Percentiles rank a stretch among this genome's conserved stretches.
These are phyloP conservation scores for Populus davidiana DNA, from an alignment of 345 rosid species.

Conservation along the genomic window DNA sequence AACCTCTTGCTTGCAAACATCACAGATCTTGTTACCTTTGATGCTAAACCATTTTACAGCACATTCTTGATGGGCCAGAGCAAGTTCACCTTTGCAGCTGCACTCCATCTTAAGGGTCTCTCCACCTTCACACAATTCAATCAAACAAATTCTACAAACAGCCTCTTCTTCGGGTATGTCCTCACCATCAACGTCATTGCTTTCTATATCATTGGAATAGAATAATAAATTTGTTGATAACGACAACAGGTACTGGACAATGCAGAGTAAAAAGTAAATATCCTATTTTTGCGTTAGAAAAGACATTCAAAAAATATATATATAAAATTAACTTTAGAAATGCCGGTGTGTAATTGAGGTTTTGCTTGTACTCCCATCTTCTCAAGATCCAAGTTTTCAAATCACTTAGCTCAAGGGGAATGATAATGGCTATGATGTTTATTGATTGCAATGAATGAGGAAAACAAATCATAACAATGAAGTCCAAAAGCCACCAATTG, in stretches of 20 bases:
- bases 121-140: constrained; percentile 89
- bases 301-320: no score
- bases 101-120: constrained; percentile 97
- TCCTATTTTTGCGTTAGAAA: neutral
- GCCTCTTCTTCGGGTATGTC: constrained; percentile 96
- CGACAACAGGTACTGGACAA: neutral
- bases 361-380: no score
- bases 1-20: constrained; percentile 87
- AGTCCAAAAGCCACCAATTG: no score
- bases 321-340: no score
- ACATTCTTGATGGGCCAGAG: constrained; percentile 89
- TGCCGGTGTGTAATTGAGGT: no score
- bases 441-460: no score
- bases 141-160: constrained; percentile 86
- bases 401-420: no score
- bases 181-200: constrained; percentile 58
- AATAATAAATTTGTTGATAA: constrained; percentile 11
- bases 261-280: neutral
- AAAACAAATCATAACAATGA: no score
- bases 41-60: constrained; percentile 93
- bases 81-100: constrained; percentile 98
- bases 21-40: constrained; percentile 90
- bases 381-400: no score
- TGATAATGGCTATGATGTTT: no score
- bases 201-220: constrained; percentile 40